These are phyloP conservation scores for Gardenia jasminoides DNA, from an alignment of 257 asterid genomes.

Conservation along the genomic window DNA sequence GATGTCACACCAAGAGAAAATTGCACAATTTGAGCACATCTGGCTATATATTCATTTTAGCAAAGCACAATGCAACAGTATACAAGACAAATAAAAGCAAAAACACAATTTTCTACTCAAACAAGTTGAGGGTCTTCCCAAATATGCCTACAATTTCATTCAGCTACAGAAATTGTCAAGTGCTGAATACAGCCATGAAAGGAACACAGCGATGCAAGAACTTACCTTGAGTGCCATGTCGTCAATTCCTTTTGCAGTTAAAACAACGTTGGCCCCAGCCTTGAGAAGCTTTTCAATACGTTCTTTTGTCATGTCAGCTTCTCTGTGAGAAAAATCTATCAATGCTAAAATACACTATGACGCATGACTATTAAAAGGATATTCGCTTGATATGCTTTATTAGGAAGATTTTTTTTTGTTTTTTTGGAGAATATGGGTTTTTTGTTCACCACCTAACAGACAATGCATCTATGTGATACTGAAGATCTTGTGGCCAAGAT, in stretches of 20 bases:
- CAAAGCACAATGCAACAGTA: background rate
- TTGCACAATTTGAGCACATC: background rate
- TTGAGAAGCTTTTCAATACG: conserved; percentile 88
- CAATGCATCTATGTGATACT: background rate
- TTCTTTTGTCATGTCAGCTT: conserved; percentile 96
- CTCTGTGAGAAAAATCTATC: conserved; percentile 45
- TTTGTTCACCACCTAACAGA: background rate
- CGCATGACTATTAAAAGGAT: background rate
- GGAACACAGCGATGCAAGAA: conserved; percentile 8
- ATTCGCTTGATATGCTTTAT: background rate
- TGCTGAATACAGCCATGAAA: background rate
- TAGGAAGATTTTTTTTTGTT: background rate
- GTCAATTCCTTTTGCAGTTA: conserved; percentile 96
- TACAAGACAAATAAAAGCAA: background rate
- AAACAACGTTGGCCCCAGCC: conserved; percentile 95
- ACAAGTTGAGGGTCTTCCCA: background rate
- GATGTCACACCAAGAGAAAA: background rate
- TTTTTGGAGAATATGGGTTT: background rate
- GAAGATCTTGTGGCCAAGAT: background rate
- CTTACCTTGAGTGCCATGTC: conserved; percentile 98
- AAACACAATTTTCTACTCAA: background rate
- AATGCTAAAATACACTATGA: background rate
- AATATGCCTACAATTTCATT: background rate
- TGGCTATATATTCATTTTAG: background rate
- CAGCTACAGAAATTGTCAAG: background rate